Evolutionary conservation across 2,329 filamentous ascomycete species (phyloP).

Genomic region (Colletotrichum zoysiae): DNA sequence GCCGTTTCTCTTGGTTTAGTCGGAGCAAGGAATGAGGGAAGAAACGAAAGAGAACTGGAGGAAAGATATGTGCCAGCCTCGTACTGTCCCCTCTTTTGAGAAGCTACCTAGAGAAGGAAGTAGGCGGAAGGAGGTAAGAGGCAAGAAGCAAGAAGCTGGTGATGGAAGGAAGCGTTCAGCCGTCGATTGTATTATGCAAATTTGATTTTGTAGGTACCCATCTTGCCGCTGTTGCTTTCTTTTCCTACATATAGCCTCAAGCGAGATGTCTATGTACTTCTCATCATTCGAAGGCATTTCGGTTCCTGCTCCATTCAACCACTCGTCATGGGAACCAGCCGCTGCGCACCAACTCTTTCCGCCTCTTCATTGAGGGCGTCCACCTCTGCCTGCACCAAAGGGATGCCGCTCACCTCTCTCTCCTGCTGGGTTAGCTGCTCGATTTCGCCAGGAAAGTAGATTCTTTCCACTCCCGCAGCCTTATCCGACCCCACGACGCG

Average conservation of each 20-base stretch:
- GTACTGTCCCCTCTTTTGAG: neutral
- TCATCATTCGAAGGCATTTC: neutral
- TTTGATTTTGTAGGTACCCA: neutral
- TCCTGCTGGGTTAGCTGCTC: constrained; percentile 67
- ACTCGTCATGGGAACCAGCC: neutral
- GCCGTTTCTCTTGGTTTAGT: no score
- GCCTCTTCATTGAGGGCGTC: constrained; percentile 69
- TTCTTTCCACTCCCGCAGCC: constrained; percentile 67
- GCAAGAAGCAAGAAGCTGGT: neutral
- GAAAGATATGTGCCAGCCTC: neutral
- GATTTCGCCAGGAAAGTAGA: constrained; percentile 73
- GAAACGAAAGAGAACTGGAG: neutral
- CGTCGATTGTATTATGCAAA: neutral
- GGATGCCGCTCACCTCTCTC: constrained; percentile 68
- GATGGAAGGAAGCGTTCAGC: neutral
- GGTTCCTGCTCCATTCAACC: neutral
- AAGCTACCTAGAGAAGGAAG: neutral
- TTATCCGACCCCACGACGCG: constrained; percentile 66
- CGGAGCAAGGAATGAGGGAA: neutral
- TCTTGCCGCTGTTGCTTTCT: neutral
- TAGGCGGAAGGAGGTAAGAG: neutral
- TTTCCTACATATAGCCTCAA: neutral
- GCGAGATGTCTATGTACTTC: neutral
- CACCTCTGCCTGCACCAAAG: constrained; percentile 68
- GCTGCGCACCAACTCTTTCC: constrained; percentile 54